phyloP scores from a whole-genome alignment of 208 protist species.

The Tritrichomonas musculus region DNA sequence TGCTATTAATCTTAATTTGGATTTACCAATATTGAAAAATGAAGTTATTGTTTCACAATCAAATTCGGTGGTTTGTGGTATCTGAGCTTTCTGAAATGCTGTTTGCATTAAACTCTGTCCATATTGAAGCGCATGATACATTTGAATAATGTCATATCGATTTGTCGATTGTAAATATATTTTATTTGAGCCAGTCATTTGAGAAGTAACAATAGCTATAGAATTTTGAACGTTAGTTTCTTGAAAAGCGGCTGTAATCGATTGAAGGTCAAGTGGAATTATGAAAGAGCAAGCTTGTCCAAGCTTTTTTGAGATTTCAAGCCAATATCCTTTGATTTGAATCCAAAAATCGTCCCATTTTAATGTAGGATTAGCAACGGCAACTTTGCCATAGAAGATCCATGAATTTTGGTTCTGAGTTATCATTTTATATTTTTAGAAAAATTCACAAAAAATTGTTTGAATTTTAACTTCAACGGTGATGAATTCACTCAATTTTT shows the following conservation, averaged over 20 bases:
- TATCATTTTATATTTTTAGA: no score
- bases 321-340: not conserved
- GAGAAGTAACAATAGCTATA: not conserved
- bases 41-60: not conserved
- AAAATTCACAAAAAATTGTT: no score
- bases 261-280: not conserved
- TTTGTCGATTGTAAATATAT: not conserved
- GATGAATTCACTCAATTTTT: no score
- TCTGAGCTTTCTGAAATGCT: not conserved
- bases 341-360: constrained; percentile 29
- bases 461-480: no score
- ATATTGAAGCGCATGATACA: not conserved
- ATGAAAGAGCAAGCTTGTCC: not conserved
- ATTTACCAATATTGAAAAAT: not conserved
- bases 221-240: constrained; percentile 22
- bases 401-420: not conserved
- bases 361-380: not conserved
- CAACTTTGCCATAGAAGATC: constrained; percentile 23
- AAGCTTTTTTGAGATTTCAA: constrained; percentile 15
- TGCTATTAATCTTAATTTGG: not conserved
- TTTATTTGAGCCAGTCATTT: not conserved
- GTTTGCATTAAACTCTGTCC: not conserved
- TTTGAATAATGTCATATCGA: constrained; percentile 3
- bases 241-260: not conserved
- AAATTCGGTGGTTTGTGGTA: no score